Evolutionary conservation across 805 yeast species (phyloP).

Genomic region (Nakazawaea molendinolei): DNA sequence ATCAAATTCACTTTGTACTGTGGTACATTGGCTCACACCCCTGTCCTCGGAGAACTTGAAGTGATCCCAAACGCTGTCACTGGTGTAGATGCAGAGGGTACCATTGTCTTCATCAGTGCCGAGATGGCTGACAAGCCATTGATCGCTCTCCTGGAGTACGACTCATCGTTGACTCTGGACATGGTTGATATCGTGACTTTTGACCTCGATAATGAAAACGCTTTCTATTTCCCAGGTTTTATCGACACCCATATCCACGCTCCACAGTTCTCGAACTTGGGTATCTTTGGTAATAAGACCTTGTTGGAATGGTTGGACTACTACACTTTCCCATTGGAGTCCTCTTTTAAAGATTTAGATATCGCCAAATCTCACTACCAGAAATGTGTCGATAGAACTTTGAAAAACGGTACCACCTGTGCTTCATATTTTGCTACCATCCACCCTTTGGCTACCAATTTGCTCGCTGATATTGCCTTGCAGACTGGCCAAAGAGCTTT

Average conservation of each 20-base stretch:
- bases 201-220: constrained; percentile 27
- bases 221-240: constrained; percentile 78
- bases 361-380: constrained; percentile 59
- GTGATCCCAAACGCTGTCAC: constrained; percentile 48
- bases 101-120: constrained; percentile 34
- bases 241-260: constrained; percentile 83
- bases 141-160: constrained; percentile 20
- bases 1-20: constrained; percentile 37
- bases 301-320: constrained; percentile 82
- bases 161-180: constrained; percentile 16
- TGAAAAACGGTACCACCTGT: constrained; percentile 81
- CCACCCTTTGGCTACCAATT: constrained; percentile 66
- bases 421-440: constrained; percentile 90
- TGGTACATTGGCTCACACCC: constrained; percentile 75
- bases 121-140: constrained; percentile 18
- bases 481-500: constrained; percentile 77
- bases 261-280: constrained; percentile 75
- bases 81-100: constrained; percentile 57
- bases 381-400: constrained; percentile 61
- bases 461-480: constrained; percentile 68
- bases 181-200: constrained; percentile 26
- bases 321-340: constrained; percentile 87
- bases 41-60: constrained; percentile 49
- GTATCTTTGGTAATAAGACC: constrained; percentile 80
- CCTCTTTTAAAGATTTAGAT: constrained; percentile 46